Conservation (phyloP, 2,329 filamentous ascomycete genomes). For the Stagonosporopsis vannaccii region DNA sequence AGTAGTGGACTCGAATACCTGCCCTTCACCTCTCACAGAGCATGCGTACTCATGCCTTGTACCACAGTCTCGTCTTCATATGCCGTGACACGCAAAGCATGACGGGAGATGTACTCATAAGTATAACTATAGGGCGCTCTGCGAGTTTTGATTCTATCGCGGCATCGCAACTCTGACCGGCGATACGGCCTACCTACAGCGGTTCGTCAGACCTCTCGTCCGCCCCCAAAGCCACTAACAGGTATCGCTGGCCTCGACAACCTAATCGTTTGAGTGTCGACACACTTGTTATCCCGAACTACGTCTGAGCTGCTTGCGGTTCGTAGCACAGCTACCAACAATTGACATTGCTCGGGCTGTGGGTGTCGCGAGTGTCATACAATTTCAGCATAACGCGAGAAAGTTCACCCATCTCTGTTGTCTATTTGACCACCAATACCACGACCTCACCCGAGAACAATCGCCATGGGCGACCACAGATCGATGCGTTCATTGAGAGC, state of each 20-base stretch:
- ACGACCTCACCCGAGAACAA: not conserved
- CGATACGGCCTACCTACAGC: not conserved
- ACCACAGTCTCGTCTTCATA: constrained; percentile 36
- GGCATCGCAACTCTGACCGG: constrained; percentile 3
- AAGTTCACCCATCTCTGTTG: not conserved
- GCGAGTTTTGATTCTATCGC: constrained; percentile 26
- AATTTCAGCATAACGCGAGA: not conserved
- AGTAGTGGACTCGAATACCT: constrained; percentile 25
- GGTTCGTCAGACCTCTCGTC: not conserved
- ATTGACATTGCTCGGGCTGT: not conserved
- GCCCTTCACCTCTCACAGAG: constrained; percentile 34
- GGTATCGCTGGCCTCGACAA: not conserved
- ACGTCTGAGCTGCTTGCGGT: not conserved
- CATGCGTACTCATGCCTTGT: constrained; percentile 39
- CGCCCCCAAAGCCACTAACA: not conserved
- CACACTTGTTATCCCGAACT: not conserved
- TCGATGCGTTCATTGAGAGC: not conserved
- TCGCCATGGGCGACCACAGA: constrained; percentile 3
- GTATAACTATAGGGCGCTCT: constrained; percentile 33
- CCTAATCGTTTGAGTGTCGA: not conserved
- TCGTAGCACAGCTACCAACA: not conserved
- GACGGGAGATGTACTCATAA: constrained; percentile 39
- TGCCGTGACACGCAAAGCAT: constrained; percentile 43
- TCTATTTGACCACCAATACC: not conserved
- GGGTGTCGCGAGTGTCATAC: not conserved